phyloP scores from a whole-genome alignment of 345 rosid genomes.

The Euphorbia tirucalli region DNA sequence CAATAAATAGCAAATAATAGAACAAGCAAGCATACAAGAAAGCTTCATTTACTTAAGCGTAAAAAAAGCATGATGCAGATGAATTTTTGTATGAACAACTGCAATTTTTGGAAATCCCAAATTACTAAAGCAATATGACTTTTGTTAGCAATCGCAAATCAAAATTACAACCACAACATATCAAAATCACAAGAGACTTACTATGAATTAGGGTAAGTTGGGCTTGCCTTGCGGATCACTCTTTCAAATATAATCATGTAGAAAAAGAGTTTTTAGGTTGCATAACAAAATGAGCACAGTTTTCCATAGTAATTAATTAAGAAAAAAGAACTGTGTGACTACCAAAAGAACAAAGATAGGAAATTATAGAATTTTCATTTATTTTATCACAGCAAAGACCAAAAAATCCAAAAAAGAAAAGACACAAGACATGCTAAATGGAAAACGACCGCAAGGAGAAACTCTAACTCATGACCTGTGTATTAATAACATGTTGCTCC shows the following conservation, averaged over 20 bases:
- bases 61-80: background rate
- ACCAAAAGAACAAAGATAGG: background rate
- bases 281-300: background rate
- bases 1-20: background rate
- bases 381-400: background rate
- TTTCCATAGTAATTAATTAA: background rate
- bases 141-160: background rate
- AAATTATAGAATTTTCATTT: background rate
- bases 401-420: background rate
- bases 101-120: background rate
- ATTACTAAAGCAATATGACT: background rate
- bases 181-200: background rate
- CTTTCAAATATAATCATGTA: background rate
- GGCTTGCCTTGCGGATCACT: no score
- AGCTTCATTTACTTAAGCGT: background rate
- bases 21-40: background rate
- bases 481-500: conserved; percentile 61
- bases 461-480: conserved; percentile 55
- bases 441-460: background rate
- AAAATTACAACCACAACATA: background rate
- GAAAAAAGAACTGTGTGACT: background rate
- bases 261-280: background rate
- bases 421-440: background rate
- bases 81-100: background rate
- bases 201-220: background rate